Conservation (phyloP, 2,329 filamentous ascomycete species). For the Clonostachys sp. region DNA sequence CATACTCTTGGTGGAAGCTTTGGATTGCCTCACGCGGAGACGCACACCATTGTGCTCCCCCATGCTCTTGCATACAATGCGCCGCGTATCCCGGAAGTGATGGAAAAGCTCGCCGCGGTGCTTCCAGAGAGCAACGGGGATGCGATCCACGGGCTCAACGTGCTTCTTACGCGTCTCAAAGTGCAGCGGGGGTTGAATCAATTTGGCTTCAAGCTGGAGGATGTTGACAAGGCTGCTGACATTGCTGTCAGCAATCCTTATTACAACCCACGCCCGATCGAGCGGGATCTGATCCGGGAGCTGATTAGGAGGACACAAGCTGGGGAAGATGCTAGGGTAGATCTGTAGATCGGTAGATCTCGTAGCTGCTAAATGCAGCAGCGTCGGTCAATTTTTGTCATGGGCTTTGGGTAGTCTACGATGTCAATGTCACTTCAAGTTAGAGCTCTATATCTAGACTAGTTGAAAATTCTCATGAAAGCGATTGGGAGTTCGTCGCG, state of each 20-base stretch:
- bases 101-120: constrained; percentile 45
- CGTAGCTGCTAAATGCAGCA: too few species aligned
- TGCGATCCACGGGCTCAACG: constrained; percentile 51
- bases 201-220: constrained; percentile 54
- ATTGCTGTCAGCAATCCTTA: constrained; percentile 55
- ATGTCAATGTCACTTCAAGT: too few species aligned
- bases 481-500: too few species aligned
- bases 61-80: constrained; percentile 61
- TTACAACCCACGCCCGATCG: constrained; percentile 52
- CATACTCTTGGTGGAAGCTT: constrained; percentile 61
- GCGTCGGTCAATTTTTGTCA: too few species aligned
- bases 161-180: constrained; percentile 44
- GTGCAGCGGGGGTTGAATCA: constrained; percentile 48
- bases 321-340: constrained; percentile 44
- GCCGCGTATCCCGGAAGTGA: constrained; percentile 43
- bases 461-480: too few species aligned
- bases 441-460: too few species aligned
- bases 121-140: constrained; percentile 54
- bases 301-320: constrained; percentile 55
- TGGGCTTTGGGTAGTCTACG: too few species aligned
- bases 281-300: constrained; percentile 46
- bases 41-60: constrained; percentile 58
- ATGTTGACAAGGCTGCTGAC: constrained; percentile 54
- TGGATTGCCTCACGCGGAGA: constrained; percentile 60
- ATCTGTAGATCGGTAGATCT: constrained; percentile 8